Conservation (phyloP, 768 basidiomycete genomes). For the Gymnopilus dilepis region DNA sequence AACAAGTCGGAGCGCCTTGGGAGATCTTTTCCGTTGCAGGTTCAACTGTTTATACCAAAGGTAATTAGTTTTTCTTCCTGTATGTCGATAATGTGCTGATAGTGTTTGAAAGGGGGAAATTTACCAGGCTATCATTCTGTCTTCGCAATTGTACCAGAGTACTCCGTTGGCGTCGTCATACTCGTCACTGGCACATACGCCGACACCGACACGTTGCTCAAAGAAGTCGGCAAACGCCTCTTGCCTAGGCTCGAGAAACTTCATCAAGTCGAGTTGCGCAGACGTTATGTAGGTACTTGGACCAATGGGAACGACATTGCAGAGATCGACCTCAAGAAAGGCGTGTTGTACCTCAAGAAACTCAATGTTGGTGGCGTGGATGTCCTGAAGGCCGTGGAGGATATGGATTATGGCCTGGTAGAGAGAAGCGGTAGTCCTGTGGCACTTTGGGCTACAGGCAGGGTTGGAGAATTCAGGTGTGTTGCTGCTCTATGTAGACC, state of each 20-base stretch:
- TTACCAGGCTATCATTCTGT: conserved; percentile 44
- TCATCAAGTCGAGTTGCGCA: conserved; percentile 30
- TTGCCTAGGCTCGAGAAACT: conserved; percentile 41
- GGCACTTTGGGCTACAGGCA: conserved; percentile 43
- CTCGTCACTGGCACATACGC: conserved; percentile 43
- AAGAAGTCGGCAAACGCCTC: conserved; percentile 36
- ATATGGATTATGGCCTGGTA: conserved; percentile 1
- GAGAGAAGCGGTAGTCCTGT: conserved; percentile 19
- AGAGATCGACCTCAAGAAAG: conserved; percentile 36
- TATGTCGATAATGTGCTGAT: not conserved
- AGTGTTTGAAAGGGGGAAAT: conserved; percentile 35
- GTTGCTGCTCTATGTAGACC: not conserved
- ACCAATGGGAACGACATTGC: conserved; percentile 30
- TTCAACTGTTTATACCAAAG: conserved; percentile 40
- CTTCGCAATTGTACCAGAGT: conserved; percentile 44
- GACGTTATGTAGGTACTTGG: conserved; percentile 42
- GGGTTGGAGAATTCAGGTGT: conserved; percentile 44
- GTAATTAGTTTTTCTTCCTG: conserved; percentile 21
- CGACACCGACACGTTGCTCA: conserved; percentile 36
- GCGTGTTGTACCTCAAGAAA: conserved; percentile 36
- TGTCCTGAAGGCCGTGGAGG: conserved; percentile 32
- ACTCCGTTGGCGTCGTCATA: conserved; percentile 46
- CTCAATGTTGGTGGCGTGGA: conserved; percentile 40
- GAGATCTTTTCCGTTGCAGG: conserved; percentile 42
- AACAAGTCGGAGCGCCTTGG: conserved; percentile 49